A percentile compares a stretch with the other conserved stretches of the same genome.
Conservation (phyloP, 208 protist species). For the Trichomonas tenax region DNA sequence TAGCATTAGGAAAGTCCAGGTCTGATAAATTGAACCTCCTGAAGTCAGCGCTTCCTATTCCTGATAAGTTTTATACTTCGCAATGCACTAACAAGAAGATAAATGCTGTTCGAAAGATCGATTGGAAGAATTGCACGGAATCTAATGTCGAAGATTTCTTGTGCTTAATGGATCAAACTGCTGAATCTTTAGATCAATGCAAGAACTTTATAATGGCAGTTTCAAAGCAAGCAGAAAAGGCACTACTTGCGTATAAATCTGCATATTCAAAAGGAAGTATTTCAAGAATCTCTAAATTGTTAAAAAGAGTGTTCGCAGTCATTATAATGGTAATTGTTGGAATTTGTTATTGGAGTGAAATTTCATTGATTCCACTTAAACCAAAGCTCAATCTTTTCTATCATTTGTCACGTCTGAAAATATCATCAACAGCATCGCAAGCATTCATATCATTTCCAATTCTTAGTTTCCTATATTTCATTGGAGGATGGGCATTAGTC, state of each 20-base stretch:
- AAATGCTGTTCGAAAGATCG: neutral
- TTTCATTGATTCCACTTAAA: neutral
- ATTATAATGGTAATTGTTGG: neutral
- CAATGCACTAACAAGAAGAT: neutral
- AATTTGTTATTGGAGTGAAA: neutral
- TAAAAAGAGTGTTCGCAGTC: neutral
- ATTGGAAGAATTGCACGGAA: neutral
- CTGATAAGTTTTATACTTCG: neutral
- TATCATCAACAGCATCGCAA: neutral
- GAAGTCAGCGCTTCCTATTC: neutral
- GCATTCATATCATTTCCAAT: neutral
- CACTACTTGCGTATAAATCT: too few species aligned
- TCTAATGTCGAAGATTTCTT: neutral
- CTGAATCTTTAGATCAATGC: neutral
- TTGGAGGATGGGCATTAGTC: neutral
- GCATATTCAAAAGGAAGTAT: too few species aligned
- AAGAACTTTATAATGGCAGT: too few species aligned
- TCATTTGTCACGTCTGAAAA: neutral
- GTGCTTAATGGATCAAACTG: neutral
- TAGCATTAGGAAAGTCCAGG: neutral
- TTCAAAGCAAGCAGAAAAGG: too few species aligned
- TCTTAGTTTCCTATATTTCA: neutral
- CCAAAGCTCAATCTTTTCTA: neutral
- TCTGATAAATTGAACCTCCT: neutral
- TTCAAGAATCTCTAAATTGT: neutral